These are phyloP conservation scores for Penicillium sp. DNA, from an alignment of 2,329 filamentous ascomycete genomes.

Conservation along the genomic window DNA sequence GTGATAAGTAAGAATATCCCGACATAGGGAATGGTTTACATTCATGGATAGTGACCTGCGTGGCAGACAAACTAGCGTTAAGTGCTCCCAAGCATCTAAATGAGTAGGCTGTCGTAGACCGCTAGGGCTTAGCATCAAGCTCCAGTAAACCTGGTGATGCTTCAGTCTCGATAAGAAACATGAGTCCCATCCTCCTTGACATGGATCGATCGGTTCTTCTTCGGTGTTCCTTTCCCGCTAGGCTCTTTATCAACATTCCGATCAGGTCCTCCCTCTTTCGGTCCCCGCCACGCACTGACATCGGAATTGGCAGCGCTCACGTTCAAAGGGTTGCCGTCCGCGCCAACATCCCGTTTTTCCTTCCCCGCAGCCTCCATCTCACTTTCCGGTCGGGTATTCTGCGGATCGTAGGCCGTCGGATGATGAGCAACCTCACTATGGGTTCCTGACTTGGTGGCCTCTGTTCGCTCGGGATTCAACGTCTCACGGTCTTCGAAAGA, in stretches of 20 bases:
- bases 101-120: neutral
- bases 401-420: conserved; percentile 67
- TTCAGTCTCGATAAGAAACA: conserved; percentile 17
- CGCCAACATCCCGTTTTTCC: conserved; percentile 43
- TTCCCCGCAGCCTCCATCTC: conserved; percentile 40
- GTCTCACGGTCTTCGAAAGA: conserved; percentile 54
- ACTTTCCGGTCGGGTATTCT: conserved; percentile 65
- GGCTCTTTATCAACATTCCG: conserved; percentile 38
- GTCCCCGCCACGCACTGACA: conserved; percentile 51
- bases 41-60: no score
- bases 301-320: conserved; percentile 62
- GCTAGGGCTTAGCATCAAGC: neutral
- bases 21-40: no score
- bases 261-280: conserved; percentile 45
- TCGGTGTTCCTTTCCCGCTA: conserved; percentile 40
- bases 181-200: conserved; percentile 27
- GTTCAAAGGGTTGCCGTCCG: conserved; percentile 54
- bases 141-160: no score
- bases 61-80: no score
- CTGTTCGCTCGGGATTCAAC: conserved; percentile 64
- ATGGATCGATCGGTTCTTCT: conserved; percentile 34
- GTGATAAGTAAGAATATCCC: no score
- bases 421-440: conserved; percentile 60
- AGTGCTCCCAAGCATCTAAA: no score
- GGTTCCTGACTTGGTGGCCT: conserved; percentile 67